A percentile compares a stretch with the other conserved stretches of the same genome.
Evolutionary conservation across 2,329 filamentous ascomycete species (phyloP).

Genomic region (Canariomyces notabilis): DNA sequence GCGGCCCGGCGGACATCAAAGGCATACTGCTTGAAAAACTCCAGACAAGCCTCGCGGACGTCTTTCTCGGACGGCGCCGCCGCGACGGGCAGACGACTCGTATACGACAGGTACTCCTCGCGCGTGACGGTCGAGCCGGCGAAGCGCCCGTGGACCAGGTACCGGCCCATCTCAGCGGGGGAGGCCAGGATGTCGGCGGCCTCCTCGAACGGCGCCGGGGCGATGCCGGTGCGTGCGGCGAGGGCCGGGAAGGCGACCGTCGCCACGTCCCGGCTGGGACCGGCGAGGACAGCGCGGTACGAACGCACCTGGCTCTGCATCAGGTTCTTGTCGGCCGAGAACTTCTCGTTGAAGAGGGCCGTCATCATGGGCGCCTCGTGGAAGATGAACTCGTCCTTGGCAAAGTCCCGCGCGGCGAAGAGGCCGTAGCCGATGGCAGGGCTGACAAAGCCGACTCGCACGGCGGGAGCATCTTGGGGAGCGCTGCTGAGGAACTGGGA

Average conservation of each 20-base stretch:
- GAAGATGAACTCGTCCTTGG: slow-evolving; percentile 25
- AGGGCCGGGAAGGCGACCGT: slow-evolving; percentile 16
- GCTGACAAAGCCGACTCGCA: slow-evolving; percentile 20
- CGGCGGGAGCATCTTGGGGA: slow-evolving; percentile 14
- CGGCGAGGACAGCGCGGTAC: slow-evolving; percentile 5
- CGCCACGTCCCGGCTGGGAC: not conserved
- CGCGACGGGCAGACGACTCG: not conserved
- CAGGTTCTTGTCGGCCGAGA: slow-evolving; percentile 11
- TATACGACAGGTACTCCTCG: slow-evolving; percentile 18
- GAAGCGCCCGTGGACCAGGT: slow-evolving; percentile 18
- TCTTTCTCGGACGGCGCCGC: slow-evolving; percentile 5
- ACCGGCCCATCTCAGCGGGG: slow-evolving; percentile 17
- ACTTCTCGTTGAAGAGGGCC: slow-evolving; percentile 23
- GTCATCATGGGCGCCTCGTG: slow-evolving; percentile 24
- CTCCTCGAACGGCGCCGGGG: not conserved
- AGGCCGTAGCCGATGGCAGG: slow-evolving; percentile 28
- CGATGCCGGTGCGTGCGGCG: slow-evolving; percentile 11
- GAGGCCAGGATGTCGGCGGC: slow-evolving; percentile 10
- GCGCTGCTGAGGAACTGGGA: slow-evolving; percentile 2
- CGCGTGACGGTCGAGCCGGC: slow-evolving; percentile 9
- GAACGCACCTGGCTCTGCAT: slow-evolving; percentile 11
- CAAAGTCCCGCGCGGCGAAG: slow-evolving; percentile 26
- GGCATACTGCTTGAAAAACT: slow-evolving; percentile 24
- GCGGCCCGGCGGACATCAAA: slow-evolving; percentile 11
- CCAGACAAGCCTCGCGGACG: slow-evolving; percentile 13